These are phyloP conservation scores for Alternaria solani DNA, from an alignment of 2,329 filamentous ascomycete genomes.

Conservation along the genomic window DNA sequence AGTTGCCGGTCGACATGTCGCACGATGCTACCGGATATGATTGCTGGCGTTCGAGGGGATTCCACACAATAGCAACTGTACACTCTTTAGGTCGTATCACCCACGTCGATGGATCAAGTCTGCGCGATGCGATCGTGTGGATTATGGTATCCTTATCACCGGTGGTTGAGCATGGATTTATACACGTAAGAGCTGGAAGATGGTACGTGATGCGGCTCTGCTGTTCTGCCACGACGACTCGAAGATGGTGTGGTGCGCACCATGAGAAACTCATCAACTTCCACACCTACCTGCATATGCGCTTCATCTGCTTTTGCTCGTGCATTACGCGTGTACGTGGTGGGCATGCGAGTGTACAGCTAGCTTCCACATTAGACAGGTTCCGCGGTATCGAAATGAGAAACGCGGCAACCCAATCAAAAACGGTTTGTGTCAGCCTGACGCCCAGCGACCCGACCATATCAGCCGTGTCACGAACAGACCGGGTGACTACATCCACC, in stretches of 20 bases:
- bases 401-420: conserved; percentile 3
- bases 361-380: background rate
- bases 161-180: background rate
- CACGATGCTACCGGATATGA: background rate
- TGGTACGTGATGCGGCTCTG: conserved; percentile 5
- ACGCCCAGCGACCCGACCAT: background rate
- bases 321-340: background rate
- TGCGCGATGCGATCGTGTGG: background rate
- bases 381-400: background rate
- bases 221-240: background rate
- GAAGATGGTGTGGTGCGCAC: background rate
- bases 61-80: too few relatives aligned
- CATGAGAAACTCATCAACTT: background rate
- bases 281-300: background rate
- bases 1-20: conserved; percentile 9
- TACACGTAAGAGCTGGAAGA: background rate
- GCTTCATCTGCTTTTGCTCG: background rate
- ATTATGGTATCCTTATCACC: background rate
- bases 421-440: background rate
- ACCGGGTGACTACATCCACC: background rate
- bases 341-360: background rate
- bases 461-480: background rate
- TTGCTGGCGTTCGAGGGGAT: background rate
- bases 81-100: background rate
- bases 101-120: background rate